Percentiles rank a stretch among this genome's conserved stretches.
Conservation (phyloP, 768 basidiomycete genomes). For the Boletus eberwhitei region DNA sequence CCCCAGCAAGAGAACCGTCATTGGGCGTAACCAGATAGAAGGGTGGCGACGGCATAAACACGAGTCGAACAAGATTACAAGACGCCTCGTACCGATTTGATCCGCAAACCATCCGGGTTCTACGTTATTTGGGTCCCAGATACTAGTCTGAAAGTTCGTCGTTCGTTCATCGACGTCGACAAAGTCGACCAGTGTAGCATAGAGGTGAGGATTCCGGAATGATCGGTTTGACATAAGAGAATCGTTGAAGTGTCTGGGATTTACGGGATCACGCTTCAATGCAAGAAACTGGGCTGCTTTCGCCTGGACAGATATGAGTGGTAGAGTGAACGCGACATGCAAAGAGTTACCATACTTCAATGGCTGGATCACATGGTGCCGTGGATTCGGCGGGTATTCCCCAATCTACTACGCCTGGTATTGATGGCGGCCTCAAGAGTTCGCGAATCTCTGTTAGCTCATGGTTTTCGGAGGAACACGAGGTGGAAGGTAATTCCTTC, state of each 20-base stretch:
- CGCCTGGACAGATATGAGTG: slow-evolving; percentile 42
- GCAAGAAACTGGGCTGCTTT: slow-evolving; percentile 78
- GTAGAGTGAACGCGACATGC: neutral
- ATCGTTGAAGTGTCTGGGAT: slow-evolving; percentile 92
- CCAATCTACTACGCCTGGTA: slow-evolving; percentile 67
- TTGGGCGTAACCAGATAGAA: slow-evolving; percentile 4
- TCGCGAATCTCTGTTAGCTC: slow-evolving; percentile 54
- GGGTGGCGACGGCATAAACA: slow-evolving; percentile 25
- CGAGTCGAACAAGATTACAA: slow-evolving; percentile 14
- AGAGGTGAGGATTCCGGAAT: slow-evolving; percentile 96
- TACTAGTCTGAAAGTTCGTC: slow-evolving; percentile 70
- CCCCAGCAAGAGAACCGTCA: neutral
- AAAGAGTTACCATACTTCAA: slow-evolving; percentile 45
- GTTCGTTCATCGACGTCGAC: slow-evolving; percentile 85
- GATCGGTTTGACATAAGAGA: slow-evolving; percentile 89
- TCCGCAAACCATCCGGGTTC: slow-evolving; percentile 72
- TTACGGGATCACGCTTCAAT: slow-evolving; percentile 58
- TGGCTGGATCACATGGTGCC: slow-evolving; percentile 55
- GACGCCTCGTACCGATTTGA: slow-evolving; percentile 61
- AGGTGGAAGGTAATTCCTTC: slow-evolving; percentile 11
- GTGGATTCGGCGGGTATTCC: slow-evolving; percentile 65
- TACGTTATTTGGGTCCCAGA: slow-evolving; percentile 73
- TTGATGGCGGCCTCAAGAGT: slow-evolving; percentile 59
- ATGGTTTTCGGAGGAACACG: slow-evolving; percentile 31
- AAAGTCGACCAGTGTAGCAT: slow-evolving; percentile 92